Evolutionary conservation across 495 filamentous ascomycete genomes (phyloP), one percentile per base, ranked within the genome.

Genomic region (Talaromyces proteolyticus): DNA sequence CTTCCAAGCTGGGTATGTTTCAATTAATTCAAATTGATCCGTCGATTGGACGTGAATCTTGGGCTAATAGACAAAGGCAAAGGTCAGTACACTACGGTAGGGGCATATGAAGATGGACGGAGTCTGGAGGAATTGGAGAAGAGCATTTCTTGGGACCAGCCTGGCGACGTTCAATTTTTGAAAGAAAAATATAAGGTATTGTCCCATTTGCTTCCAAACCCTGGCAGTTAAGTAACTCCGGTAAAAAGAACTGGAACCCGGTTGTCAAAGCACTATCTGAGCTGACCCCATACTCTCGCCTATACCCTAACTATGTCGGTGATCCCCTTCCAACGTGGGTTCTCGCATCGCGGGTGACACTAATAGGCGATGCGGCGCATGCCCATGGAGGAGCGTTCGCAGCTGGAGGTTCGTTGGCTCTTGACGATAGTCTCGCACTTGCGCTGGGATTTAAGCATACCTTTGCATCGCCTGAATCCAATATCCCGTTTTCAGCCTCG

Each of bases 381-480:
- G 65, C 75, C 11, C 74, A 78, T 49, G 75, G 73, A 11, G 75
- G 73, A 20, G 67, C 73, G 4, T 72, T 71, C 48, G 74, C 75
- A 12, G 74, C 75, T 0, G 75, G 72, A 12, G 75, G 74, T 16
- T 74, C 72, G 4, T 57, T 78, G n/a, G 75, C 75, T 0, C 63
- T 78, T 38, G 74, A 77, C 47, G 75, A 78, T 54, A 62, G 70
- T 0, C 70, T 64, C 17, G 58, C 62, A 1, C 52, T 67, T 19
- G 56, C 51, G 2, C 56, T 67, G 29, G 59, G 59, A 12, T 55
- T 65, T 20, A 54, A 50, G 38, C 56, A 65, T 50, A 50, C 53
- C 7, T 53, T 61, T 16, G 3, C 37, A 12, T 10, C 19, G 6
- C n/a, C 7, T 2, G 1, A 47, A 34, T 26, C 44, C 25, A n/a